Conservation (phyloP, 225 moss, liverwort and hornwort species). For the Polytrichum formosum region DNA sequence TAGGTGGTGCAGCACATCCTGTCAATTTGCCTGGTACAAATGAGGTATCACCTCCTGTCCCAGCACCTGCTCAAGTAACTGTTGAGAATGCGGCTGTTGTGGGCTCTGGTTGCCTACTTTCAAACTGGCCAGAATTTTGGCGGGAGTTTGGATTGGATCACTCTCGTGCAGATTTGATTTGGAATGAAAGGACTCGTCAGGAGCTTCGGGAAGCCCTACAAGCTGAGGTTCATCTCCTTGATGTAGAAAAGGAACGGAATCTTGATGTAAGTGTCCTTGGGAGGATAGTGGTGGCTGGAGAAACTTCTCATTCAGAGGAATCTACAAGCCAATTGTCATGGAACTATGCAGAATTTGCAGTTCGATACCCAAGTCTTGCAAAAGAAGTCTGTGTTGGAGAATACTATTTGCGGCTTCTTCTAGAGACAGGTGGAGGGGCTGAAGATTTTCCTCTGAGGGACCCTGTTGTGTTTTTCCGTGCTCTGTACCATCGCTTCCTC, state of each 20-base stretch:
- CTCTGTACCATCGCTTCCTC: slow-evolving; percentile 90
- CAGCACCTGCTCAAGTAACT: slow-evolving; percentile 80
- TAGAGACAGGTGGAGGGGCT: slow-evolving; percentile 73
- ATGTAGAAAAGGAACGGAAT: slow-evolving; percentile 88
- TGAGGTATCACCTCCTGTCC: slow-evolving; percentile 44
- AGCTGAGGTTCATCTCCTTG: slow-evolving; percentile 88
- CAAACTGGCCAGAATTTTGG: slow-evolving; percentile 97
- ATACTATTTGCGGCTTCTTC: slow-evolving; percentile 82
- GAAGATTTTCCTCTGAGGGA: slow-evolving; percentile 85
- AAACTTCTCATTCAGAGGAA: slow-evolving; percentile 51
- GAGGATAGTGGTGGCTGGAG: slow-evolving; percentile 35
- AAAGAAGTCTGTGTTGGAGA: slow-evolving; percentile 95
- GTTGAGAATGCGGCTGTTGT: slow-evolving; percentile 51
- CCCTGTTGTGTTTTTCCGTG: slow-evolving; percentile 79
- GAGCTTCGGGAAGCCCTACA: slow-evolving; percentile 81
- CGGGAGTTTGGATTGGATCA: slow-evolving; percentile 83
- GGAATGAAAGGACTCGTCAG: slow-evolving; percentile 90
- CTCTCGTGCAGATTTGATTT: slow-evolving; percentile 89
- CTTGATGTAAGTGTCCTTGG: slow-evolving; percentile 69
- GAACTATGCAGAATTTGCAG: slow-evolving; percentile 94
- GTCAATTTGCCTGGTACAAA: slow-evolving; percentile 26
- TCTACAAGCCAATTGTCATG: slow-evolving; percentile 75
- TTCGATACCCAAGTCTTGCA: slow-evolving; percentile 80
- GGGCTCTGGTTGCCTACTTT: slow-evolving; percentile 64
- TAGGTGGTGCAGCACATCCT: slow-evolving; percentile 23